A percentile compares a stretch with the other conserved stretches of the same genome.
phyloP scores from a whole-genome alignment of 768 basidiomycete genomes.

The Tulasnella calospora region DNA sequence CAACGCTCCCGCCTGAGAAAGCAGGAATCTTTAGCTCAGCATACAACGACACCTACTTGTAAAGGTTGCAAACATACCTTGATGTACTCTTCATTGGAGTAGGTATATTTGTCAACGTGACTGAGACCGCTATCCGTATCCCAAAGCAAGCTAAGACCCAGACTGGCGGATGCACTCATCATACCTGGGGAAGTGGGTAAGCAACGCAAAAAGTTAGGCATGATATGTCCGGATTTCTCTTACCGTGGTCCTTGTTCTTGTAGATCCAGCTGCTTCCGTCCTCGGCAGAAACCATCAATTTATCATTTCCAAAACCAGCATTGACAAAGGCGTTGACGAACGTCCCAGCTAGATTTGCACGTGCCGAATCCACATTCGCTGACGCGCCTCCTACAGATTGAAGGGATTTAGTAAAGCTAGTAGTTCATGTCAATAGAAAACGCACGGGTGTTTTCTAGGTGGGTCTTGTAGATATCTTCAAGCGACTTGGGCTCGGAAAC shows the following conservation, averaged over 20 bases:
- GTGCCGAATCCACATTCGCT: constrained; percentile 84
- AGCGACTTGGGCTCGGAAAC: constrained; percentile 84
- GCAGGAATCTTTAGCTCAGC: background rate
- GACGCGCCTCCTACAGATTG: constrained; percentile 52
- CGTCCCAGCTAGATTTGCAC: constrained; percentile 90
- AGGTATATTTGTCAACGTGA: constrained; percentile 96
- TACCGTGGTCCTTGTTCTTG: constrained; percentile 98
- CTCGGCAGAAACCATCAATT: constrained; percentile 93
- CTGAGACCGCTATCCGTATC: constrained; percentile 90
- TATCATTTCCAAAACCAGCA: constrained; percentile 97
- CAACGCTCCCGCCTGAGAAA: constrained; percentile 73
- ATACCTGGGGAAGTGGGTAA: constrained; percentile 53
- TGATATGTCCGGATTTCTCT: constrained; percentile 29
- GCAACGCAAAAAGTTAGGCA: background rate
- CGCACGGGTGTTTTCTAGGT: constrained; percentile 84
- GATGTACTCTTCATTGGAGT: constrained; percentile 92
- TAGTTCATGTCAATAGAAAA: background rate
- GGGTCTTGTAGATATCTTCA: constrained; percentile 96
- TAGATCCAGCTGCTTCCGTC: constrained; percentile 99
- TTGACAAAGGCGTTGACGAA: constrained; percentile 99
- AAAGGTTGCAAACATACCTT: constrained; percentile 48
- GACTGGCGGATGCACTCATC: constrained; percentile 92
- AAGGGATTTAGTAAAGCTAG: background rate
- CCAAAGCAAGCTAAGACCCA: constrained; percentile 92
- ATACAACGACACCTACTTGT: background rate